These are phyloP conservation scores for Croton laevigatus DNA, from an alignment of 441 rosid species.

Conservation along the genomic window DNA sequence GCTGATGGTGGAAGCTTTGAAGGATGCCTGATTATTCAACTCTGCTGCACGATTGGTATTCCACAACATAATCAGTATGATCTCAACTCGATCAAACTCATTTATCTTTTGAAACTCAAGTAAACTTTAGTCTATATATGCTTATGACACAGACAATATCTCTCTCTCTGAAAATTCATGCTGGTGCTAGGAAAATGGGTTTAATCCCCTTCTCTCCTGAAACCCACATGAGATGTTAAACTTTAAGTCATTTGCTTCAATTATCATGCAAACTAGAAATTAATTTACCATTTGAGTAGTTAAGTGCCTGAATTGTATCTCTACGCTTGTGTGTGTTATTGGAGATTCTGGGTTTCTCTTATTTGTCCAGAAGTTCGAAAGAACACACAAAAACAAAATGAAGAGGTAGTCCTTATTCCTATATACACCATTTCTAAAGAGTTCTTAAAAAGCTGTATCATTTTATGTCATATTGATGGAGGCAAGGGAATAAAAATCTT, in stretches of 20 bases:
- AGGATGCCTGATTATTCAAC: constrained; percentile 30
- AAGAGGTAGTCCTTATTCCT: too few relatives aligned
- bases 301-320: background rate
- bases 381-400: too few relatives aligned
- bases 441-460: too few relatives aligned
- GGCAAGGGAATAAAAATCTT: too few relatives aligned
- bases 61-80: background rate
- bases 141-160: background rate
- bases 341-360: too few relatives aligned
- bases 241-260: background rate
- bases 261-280: background rate
- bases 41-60: constrained; percentile 9
- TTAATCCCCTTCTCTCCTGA: background rate
- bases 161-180: background rate
- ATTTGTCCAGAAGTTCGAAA: too few relatives aligned
- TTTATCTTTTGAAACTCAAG: background rate
- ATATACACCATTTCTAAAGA: too few relatives aligned
- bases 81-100: background rate
- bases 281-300: background rate
- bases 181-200: background rate
- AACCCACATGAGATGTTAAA: background rate
- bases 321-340: background rate
- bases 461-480: too few relatives aligned
- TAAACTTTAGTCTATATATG: background rate
- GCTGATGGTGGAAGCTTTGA: constrained; percentile 53